Evolutionary conservation across 1,284 basidiomycete genomes (phyloP).

Genomic region (Athelia sp.): DNA sequence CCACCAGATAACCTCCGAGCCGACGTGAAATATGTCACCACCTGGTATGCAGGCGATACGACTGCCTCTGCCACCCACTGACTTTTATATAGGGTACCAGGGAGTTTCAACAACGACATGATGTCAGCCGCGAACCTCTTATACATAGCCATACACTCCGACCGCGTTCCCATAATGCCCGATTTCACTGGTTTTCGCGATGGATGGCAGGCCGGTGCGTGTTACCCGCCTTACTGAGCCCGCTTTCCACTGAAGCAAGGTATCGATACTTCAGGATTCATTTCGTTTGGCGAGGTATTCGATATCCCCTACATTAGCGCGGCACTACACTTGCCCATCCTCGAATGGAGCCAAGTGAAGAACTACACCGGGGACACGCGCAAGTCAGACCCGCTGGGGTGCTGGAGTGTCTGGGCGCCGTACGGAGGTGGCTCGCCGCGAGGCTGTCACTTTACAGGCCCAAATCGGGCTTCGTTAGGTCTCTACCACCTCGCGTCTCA

Average conservation of each 20-base stretch:
- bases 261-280: slow-evolving; percentile 17
- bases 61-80: too few species aligned
- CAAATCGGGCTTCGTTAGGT: slow-evolving; percentile 4
- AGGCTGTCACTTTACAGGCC: slow-evolving; percentile 33
- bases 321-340: slow-evolving; percentile 34
- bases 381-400: slow-evolving; percentile 52
- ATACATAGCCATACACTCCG: slow-evolving; percentile 59
- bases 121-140: slow-evolving; percentile 41
- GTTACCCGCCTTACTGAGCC: too few species aligned
- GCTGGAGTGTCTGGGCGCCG: slow-evolving; percentile 66
- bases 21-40: too few species aligned
- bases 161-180: slow-evolving; percentile 59
- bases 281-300: slow-evolving; percentile 49
- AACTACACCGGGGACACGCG: slow-evolving; percentile 27
- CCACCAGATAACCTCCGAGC: too few species aligned
- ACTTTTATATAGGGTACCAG: too few species aligned
- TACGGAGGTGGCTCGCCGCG: slow-evolving; percentile 39
- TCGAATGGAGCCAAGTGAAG: slow-evolving; percentile 56
- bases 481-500: not conserved
- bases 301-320: slow-evolving; percentile 42
- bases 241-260: too few species aligned
- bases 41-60: too few species aligned
- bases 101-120: too few species aligned
- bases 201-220: slow-evolving; percentile 27
- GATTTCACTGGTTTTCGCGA: slow-evolving; percentile 66